Base-by-base conservation (phyloP, 208 protist species). In the Tritrichomonas foetus region DNA sequence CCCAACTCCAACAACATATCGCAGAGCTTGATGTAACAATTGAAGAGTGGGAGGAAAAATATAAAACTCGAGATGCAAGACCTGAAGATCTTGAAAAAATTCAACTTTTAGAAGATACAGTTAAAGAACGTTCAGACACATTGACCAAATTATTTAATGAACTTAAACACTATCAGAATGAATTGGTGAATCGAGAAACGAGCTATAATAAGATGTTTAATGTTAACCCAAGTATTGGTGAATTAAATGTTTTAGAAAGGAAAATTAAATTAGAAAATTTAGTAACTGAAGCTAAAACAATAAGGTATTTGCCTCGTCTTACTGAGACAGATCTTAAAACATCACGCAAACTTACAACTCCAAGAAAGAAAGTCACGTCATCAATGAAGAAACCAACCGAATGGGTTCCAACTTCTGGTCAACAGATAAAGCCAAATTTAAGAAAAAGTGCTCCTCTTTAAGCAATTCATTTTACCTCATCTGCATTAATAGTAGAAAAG, bases 31-130 rank as follows among this genome's bases (percentile, higher is more conserved):
- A 89, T 57, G 41, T 22, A 50, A 47, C 74, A 8, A 47, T 57
- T 36, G 41, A 89, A 57, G 78, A 89, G 5, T 89, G 47, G 47
- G 47, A 61, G 20, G 78, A 89, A 9, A 89, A 89, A 50, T 49
- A 39, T 14, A 82, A 50, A 25, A 47, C 41, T 16, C 44, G 41
- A 89, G 78, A 89, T 57, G 47, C 47, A 39, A 5, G 41, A 55
- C 47, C 47, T 57, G 78, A 89, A 89, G 78, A 89, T 39, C 14
- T 57, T 44, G 47, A 89, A 57, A 20, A 89, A 47, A 89, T 89
- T 3, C 13, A 57, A n/a, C 53, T 41, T 44, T 9, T 89, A 3
- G 78, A 89, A 89, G 78, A 89, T 57, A 57, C 44, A 8, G 47
- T 89, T 53, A 20, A 61, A 57, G 78, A 89, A 57, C 27, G 47